These are phyloP conservation scores for Symbiodinium pilosum DNA, from an alignment of 73 alveolate genomes.

Conservation along the genomic window DNA sequence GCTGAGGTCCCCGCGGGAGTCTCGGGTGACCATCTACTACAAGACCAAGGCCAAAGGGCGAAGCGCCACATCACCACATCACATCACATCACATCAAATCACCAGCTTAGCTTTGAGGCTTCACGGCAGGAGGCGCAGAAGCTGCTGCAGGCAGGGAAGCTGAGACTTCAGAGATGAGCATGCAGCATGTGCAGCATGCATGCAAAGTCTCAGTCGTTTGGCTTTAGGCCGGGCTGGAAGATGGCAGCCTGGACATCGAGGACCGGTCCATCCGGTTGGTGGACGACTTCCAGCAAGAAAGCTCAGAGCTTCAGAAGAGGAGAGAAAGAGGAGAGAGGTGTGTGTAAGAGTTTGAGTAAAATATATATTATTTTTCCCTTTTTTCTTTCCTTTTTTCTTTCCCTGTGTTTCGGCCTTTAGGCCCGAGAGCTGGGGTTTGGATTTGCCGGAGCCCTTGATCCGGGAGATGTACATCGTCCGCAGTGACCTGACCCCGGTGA, in stretches of 20 bases:
- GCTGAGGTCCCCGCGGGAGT: neutral
- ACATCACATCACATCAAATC: no score
- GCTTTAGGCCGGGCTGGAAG: neutral
- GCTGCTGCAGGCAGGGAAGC: constrained; percentile 10
- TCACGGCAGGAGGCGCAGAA: constrained; percentile 15
- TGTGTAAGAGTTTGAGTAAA: no score
- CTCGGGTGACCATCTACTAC: constrained; percentile 66
- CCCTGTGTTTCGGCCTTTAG: neutral
- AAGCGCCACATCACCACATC: no score
- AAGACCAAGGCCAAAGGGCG: constrained; percentile 13
- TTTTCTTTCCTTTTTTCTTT: neutral
- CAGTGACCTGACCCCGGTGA: neutral
- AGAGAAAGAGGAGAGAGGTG: no score
- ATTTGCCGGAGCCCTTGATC: constrained; percentile 16
- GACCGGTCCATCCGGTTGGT: neutral
- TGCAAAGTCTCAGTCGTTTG: no score
- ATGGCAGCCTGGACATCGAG: neutral
- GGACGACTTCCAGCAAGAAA: neutral
- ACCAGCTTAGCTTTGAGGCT: neutral
- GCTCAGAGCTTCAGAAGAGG: neutral
- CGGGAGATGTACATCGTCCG: constrained; percentile 6
- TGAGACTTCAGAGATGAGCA: no score
- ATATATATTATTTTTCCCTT: no score
- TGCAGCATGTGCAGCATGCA: no score
- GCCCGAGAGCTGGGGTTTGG: constrained; percentile 22